These are phyloP conservation scores for Linum tenue DNA, from an alignment of 345 rosid species.

Conservation along the genomic window DNA sequence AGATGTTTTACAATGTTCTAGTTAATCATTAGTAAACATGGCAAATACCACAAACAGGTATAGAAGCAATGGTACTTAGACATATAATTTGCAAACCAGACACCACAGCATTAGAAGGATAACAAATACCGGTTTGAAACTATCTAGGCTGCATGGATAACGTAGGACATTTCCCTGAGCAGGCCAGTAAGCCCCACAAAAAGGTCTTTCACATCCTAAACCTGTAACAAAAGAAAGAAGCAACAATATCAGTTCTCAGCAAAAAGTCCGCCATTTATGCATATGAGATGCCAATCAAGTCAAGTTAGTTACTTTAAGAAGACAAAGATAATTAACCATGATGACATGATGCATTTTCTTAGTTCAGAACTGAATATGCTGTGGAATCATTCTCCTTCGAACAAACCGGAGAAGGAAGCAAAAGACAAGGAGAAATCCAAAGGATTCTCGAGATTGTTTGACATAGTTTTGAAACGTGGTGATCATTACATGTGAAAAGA, in stretches of 20 bases:
- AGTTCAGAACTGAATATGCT: not conserved
- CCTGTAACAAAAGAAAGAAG: constrained; percentile 40
- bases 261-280: not conserved
- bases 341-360: not conserved
- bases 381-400: not conserved
- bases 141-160: constrained; percentile 44
- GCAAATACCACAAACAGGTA: not conserved
- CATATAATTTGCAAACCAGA: not conserved
- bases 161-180: constrained; percentile 33
- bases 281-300: not conserved
- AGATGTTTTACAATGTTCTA: not conserved
- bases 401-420: too few species aligned
- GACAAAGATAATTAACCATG: not conserved
- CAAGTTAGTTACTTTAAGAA: not conserved
- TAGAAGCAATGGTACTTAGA: not conserved
- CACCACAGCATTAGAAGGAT: not conserved
- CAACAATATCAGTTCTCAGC: not conserved
- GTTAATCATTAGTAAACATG: not conserved
- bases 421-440: not conserved
- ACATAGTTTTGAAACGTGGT: not conserved
- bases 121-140: constrained; percentile 52
- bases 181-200: constrained; percentile 86
- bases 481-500: not conserved
- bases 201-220: constrained; percentile 75
- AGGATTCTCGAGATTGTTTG: not conserved